Percentiles rank a stretch among this genome's conserved stretches.
These are phyloP conservation scores for Pezicula radicicola DNA, from an alignment of 2,329 filamentous ascomycete genomes.

Conservation along the genomic window DNA sequence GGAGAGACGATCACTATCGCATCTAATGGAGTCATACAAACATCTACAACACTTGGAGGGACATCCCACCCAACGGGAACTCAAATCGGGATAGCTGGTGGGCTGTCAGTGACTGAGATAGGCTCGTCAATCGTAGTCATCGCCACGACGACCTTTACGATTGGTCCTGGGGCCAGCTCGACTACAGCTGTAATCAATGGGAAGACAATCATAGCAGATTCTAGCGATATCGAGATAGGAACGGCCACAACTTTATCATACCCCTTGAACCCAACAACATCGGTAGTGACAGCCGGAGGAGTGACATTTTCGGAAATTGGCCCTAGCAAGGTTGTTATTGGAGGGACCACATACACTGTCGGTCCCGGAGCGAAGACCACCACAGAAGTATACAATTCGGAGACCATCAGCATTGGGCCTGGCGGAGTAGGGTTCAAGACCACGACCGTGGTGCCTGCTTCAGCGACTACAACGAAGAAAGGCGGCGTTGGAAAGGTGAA, in stretches of 20 bases:
- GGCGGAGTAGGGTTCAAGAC: slow-evolving; percentile 23
- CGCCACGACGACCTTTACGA: slow-evolving; percentile 45
- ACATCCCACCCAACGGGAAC: slow-evolving; percentile 13
- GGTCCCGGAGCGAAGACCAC: slow-evolving; percentile 1
- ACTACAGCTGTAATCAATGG: slow-evolving; percentile 46
- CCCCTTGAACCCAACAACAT: slow-evolving; percentile 19
- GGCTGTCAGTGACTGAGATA: slow-evolving; percentile 22
- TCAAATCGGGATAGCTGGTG: slow-evolving; percentile 22
- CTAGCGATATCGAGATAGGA: slow-evolving; percentile 38
- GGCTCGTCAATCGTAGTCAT: slow-evolving; percentile 40
- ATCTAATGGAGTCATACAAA: slow-evolving; percentile 15
- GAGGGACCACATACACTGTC: slow-evolving; percentile 19
- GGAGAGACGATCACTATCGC: slow-evolving; percentile 22
- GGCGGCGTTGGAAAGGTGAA: slow-evolving; percentile 6
- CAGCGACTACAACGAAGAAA: slow-evolving; percentile 10
- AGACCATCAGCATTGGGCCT: slow-evolving; percentile 21
- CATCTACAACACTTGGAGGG: slow-evolving; percentile 18
- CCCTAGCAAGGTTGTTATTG: slow-evolving; percentile 16
- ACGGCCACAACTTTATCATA: slow-evolving; percentile 13
- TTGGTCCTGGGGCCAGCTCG: slow-evolving; percentile 41
- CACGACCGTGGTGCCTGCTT: slow-evolving; percentile 17
- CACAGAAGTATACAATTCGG: background rate
- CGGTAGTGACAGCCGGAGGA: slow-evolving; percentile 18
- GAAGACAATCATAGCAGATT: slow-evolving; percentile 49
- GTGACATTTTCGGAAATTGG: slow-evolving; percentile 22